Percentiles rank a stretch among this genome's conserved stretches.
These are phyloP conservation scores for Gossypium anomalum DNA, from an alignment of 345 rosid genomes.

Conservation along the genomic window DNA sequence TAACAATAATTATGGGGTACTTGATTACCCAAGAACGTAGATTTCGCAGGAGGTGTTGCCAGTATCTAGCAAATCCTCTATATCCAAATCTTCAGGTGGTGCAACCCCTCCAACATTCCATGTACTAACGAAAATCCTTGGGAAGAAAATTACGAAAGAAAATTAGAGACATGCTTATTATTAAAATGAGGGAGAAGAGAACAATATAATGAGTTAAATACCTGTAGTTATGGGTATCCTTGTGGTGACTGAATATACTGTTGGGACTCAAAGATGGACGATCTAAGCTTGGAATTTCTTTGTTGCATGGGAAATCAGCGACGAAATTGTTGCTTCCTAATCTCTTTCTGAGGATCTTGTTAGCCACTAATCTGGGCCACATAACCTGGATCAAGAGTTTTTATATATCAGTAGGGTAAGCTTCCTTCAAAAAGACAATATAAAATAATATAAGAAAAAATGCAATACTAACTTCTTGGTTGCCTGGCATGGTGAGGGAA, in stretches of 20 bases:
- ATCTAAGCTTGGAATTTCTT: constrained; percentile 27
- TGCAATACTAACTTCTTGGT: constrained; percentile 39
- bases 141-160: not conserved
- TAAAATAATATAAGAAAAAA: not conserved
- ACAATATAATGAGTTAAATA: not conserved
- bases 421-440: too few species aligned
- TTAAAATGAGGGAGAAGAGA: not conserved
- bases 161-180: not conserved
- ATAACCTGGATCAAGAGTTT: constrained; percentile 39
- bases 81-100: constrained; percentile 53
- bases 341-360: constrained; percentile 54
- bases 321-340: constrained; percentile 74
- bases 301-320: constrained; percentile 53
- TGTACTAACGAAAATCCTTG: constrained; percentile 68
- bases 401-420: not conserved
- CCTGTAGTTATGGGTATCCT: constrained; percentile 46
- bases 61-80: constrained; percentile 59
- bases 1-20: not conserved
- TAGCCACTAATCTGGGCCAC: constrained; percentile 79
- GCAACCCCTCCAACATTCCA: constrained; percentile 90
- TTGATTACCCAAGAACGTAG: constrained; percentile 70
- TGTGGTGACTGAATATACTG: constrained; percentile 29
- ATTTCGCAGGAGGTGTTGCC: constrained; percentile 48
- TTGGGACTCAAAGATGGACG: constrained; percentile 28
- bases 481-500: constrained; percentile 30